Evolutionary conservation across 148 eudicot genomes (phyloP), one percentile per base, ranked within the genome.

Genomic region (Agrostemma githago): DNA sequence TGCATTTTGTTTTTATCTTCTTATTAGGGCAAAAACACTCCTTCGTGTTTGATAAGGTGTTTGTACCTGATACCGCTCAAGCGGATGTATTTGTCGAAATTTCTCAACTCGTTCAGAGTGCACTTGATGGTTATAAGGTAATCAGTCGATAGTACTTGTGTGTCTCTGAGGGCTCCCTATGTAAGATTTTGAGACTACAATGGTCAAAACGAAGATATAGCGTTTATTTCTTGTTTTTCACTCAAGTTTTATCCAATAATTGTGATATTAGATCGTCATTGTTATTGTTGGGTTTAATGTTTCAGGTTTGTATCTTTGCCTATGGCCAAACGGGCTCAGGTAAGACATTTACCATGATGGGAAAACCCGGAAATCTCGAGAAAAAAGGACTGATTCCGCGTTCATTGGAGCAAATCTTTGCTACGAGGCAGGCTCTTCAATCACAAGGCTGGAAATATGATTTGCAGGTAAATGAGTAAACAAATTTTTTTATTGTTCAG

Each of bases 241-340:
- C 21, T 15, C 1, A 37, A 10, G 2, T 19, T 54, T 58, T 26
- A 26, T 26, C 34, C 46, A 43, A 43, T 48, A 48, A 8, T 3
- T 15, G n/a, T 46, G 1, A 20, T 11, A 54, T 63, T 6, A 16
- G 12, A 9, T 48, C 10, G 42, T 51, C 68, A 68, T 64, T 74
- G 44, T 74, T 58, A 59, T 9, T 12, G 39, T 54, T 60, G 72
- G 59, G 68, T 46, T 68, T 73, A 0, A 38, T 48, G 40, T 66
- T 74, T 66, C 77, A 92, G 99, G 99, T 95, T 57, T 95, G 97
- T 78, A 92, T 95, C 42, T 95, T 95, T 81, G 97, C 99, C 21
- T 95, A 95, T 77, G 99, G 99, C 59, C 99, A 95, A 84, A 95
- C 99, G 44, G 99, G 99, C 68, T 95, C 99, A 9, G 99, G 99